Base-by-base conservation (phyloP, 495 filamentous ascomycete species). In the Diplogelasinospora grovesii region DNA sequence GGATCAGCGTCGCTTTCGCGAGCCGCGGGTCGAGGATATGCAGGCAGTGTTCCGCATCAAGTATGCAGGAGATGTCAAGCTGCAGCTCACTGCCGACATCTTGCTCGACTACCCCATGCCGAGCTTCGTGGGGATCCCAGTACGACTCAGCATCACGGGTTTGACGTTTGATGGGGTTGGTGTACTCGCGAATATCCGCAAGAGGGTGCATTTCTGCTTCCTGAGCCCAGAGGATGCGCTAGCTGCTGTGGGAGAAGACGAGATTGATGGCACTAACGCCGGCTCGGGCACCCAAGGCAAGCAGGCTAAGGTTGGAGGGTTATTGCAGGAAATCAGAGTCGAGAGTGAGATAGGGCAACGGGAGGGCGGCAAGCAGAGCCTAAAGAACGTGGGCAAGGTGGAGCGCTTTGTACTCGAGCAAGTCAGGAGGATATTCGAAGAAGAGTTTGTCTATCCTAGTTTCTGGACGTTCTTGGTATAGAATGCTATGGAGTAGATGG, bases 381-480 rank as follows among this genome's bases (percentile, higher is more conserved):
- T 98, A 20, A 97, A 95, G 70, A 98, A 98, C 63, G 89, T 98
- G 25, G 89, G 93, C 13, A 98, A 98, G 67, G 92, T 98, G 25
- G 92, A 98, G 67, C 82, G 87, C 46, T 98, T 98, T 57, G 86
- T 98, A 32, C 73, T 98, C 16, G 90, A 95, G 57, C 93, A 97
- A 59, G 92, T 98, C 23, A 80, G 90, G 43, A 77, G 89, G 41
- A 95, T 97, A 43, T 97, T 98, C 54, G 92, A 98, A 63, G 92
- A 96, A 56, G 92, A 98, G 61, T 85, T 98, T 59, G 89, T 98
- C 16, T 98, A 89, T 66, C 92, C 92, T 26, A 95, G 89, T 59
- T 97, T 87, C 63, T 96, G 89, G 88, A 98, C 90, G 1, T 95
- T 97, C 58, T 65, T 98, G 43, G 79, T 98, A 7, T 96, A n/a